Evolutionary conservation across 2,329 filamentous ascomycete species (phyloP), one percentile per base, ranked within the genome.

Genomic region (Claviceps cyperi): DNA sequence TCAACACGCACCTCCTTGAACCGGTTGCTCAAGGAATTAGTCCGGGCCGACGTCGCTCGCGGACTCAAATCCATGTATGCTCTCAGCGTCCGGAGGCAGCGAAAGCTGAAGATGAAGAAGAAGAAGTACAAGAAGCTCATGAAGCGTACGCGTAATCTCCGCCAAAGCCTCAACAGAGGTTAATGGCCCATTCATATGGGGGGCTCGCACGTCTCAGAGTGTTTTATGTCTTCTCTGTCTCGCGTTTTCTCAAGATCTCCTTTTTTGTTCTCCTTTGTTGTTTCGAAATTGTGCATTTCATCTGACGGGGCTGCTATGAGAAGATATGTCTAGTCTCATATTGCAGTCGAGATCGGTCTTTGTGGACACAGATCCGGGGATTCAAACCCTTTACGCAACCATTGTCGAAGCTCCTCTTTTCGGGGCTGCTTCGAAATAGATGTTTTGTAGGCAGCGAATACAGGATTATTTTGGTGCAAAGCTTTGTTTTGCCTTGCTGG

Each of bases 41-140:
- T 80, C 58, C 73, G 70, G 53, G 79, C 77, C 52, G 75, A 80
- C 55, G 74, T 79, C 50, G 69, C 70, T 48, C 69, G 73, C 54
- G 68, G 69, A 50, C 70, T 69, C 56, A 66, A 66, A 51, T 67
- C 71, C 58, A 90, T 95, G 83, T 71, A 83, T 53, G 79, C 88
- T 55, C 88, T 98, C 64, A 94, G 87, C 63, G 91, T 96, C 59
- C 89, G 84, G 75, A 78, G 92, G 67, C 88, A 94, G 69, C 77
- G 89, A 64, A 94, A 92, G 73, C 72, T 96, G 63, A 95, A 89
- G 80, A 98, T 98, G 90, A 98, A 98, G 86, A 98, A 97, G 80
- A 91, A 97, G 79, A 98, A 98, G 82, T 95, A 95, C 71, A 97
- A 96, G 89, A 98, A 98, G 80, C 75, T 97, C 58, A 89, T 95